Base-by-base conservation (phyloP, 768 basidiomycete genomes). In the Nidularia sp. region DNA sequence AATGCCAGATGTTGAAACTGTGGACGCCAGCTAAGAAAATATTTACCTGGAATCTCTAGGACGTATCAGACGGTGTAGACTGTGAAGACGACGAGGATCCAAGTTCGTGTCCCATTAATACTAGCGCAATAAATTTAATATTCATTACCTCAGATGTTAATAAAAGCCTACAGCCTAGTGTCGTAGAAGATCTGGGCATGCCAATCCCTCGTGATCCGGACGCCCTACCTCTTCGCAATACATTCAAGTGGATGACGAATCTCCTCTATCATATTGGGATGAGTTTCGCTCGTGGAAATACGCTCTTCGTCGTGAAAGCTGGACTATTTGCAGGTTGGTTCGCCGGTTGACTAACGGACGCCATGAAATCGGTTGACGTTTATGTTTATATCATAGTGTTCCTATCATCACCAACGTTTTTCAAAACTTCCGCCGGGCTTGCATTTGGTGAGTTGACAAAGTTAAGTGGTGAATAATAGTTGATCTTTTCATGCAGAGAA, bases 71-170 rank as follows among this genome's bases (percentile, higher is more conserved):
- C 22, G 65, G 67, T 29, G 60, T 68, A 33, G 75, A 76, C 18
- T 67, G 67, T 8, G 71, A 74, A 5, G 85, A 85, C 15, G 88
- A 90, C 49, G 88, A 90, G 60, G 78, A 91, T 68, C 88, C 88
- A 70, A 83, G 88, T 68, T 55, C 59, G 54, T 59, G 18, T 2
- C 2, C 10, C 10, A 6, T 34, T n/a, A n/a, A 6, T 45, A n/a
- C 25, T 18, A 10, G 10, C 39, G 12, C 39, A 10, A 10, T 18
- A 12, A 41, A 18, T 9, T 10, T 18, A 29, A 15, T 9, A 13
- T n/a, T 34, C 15, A 34, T 12, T 18, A 18, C 34, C 36, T 43
- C 43, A 77, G 74, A 77, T 53, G 52, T 69, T 4, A 81, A 89
- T 46, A 83, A 83, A 54, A 85, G 86, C 6, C 65, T 83, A 8